Evolutionary conservation across 2,329 filamentous ascomycete species (phyloP).

Genomic region (Aspergillus terreus): DNA sequence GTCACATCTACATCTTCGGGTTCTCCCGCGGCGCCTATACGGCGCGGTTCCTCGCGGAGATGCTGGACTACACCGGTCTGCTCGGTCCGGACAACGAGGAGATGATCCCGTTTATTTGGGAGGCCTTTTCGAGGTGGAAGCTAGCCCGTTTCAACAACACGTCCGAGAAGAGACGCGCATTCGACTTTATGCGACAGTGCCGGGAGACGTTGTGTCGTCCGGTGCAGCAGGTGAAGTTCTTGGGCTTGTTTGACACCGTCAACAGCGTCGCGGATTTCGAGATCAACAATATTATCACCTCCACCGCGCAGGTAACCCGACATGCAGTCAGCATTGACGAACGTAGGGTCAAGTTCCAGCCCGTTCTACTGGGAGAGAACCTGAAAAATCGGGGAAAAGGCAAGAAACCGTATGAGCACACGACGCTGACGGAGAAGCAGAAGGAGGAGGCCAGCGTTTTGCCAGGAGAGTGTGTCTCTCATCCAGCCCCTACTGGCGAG

Average conservation of each 20-base stretch:
- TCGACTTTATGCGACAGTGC: slow-evolving; percentile 70
- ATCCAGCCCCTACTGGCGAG: no score
- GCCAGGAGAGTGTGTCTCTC: no score
- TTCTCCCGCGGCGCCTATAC: slow-evolving; percentile 47
- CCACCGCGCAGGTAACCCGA: slow-evolving; percentile 41
- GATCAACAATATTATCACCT: slow-evolving; percentile 28
- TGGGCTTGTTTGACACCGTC: slow-evolving; percentile 56
- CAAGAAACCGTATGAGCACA: slow-evolving; percentile 9
- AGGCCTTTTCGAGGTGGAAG: slow-evolving; percentile 38
- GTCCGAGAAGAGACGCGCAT: slow-evolving; percentile 46
- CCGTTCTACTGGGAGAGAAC: slow-evolving; percentile 47
- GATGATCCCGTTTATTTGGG: slow-evolving; percentile 79
- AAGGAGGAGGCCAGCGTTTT: no score
- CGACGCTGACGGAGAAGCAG: no score
- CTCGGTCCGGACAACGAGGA: slow-evolving; percentile 78
- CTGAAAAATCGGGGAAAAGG: slow-evolving; percentile 27
- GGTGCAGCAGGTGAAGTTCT: slow-evolving; percentile 65
- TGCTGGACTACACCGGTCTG: slow-evolving; percentile 52
- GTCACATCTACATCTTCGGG: slow-evolving; percentile 43
- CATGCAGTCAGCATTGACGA: slow-evolving; percentile 8
- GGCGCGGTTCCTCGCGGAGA: slow-evolving; percentile 51
- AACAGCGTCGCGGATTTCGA: no score
- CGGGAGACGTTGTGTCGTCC: slow-evolving; percentile 74
- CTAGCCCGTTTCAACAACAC: slow-evolving; percentile 16
- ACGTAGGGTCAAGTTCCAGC: slow-evolving; percentile 2